Evolutionary conservation across 148 eudicot genomes (phyloP), one percentile per base, ranked within the genome.

Genomic region (Amaranthus hypochondriacus): DNA sequence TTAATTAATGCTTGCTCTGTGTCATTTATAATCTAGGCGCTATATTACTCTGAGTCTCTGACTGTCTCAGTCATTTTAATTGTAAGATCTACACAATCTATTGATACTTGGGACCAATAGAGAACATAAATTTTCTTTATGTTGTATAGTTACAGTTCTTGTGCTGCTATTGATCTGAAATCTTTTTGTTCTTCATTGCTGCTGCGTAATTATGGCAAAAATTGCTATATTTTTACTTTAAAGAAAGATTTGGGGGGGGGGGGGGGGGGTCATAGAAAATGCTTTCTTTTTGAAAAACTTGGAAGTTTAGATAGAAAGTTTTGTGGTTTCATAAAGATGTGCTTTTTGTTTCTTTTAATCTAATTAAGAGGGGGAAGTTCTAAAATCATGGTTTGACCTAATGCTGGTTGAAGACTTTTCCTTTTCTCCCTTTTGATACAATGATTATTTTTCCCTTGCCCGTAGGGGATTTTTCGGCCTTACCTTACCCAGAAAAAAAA

Each of bases 1-100:
- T 50, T 80, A 58, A 71, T 75, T 71, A 62, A 70, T 80, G 66
- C 76, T 53, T 66, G 56, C 44, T 74, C 21, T 62, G 52, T 52
- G 71, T 42, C 56, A 59, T 42, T 57, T 8, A 60, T 56, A 47
- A 15, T 66, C 69, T 21, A 54, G 68, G 72, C 75, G 67, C 68
- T 52, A 12, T 75, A 51, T 56, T 8, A 5, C n/a, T 69, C 18
- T 18, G 18, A 18, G 2, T 28, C 12, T 62, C 11, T 52, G 53
- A 58, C 6, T 75, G 70, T 57, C 21, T 58, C 18, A 18, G 12
- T 58, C 39, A 58, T 50, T 59, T 58, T 0, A 60, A 10, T 51
- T 5, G 50, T 10, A 47, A 12, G 53, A 54, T 74, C 18, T 55
- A 14, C 9, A 12, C 7, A 48, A 5, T 11, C 7, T 47, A 65